Evolutionary conservation across 75 land plant genomes (phyloP).

Genomic region (Cupressus sempervirens): DNA sequence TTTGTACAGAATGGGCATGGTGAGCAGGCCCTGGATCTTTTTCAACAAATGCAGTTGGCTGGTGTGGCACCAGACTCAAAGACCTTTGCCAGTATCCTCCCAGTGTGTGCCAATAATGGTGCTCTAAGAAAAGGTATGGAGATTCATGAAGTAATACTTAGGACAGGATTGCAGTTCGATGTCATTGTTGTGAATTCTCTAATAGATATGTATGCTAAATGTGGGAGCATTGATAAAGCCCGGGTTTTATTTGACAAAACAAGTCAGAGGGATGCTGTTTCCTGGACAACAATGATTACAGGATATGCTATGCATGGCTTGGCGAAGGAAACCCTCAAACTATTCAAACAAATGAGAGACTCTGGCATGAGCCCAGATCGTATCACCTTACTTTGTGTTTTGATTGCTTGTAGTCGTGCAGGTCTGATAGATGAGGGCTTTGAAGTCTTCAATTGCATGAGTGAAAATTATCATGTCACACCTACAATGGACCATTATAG

Average conservation of each 20-base stretch:
- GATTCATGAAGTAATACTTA: conserved; percentile 35
- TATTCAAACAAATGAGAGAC: conserved; percentile 33
- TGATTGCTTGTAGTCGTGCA: conserved; percentile 8
- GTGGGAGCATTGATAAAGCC: conserved; percentile 47
- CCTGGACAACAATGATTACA: conserved; percentile 65
- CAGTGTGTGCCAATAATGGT: conserved; percentile 51
- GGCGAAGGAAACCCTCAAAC: conserved; percentile 31
- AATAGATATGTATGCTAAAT: conserved; percentile 67
- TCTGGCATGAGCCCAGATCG: conserved; percentile 37
- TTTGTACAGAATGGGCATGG: conserved; percentile 8
- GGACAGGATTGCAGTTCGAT: conserved; percentile 30
- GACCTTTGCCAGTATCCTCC: conserved; percentile 22
- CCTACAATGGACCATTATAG: conserved; percentile 10
- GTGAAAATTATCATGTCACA: conserved; percentile 4
- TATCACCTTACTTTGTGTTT: conserved; percentile 22
- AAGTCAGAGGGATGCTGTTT: conserved; percentile 36
- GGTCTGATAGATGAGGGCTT: conserved; percentile 8
- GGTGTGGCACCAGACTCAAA: conserved; percentile 1
- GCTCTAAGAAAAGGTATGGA: conserved; percentile 44
- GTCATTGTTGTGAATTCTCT: conserved; percentile 44
- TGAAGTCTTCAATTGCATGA: conserved; percentile 8
- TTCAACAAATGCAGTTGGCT: conserved; percentile 7
- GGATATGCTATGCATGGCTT: conserved; percentile 64
- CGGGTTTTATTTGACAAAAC: conserved; percentile 29
- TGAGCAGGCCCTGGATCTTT: conserved; percentile 2